A percentile compares a stretch with the other conserved stretches of the same genome.
phyloP scores from a whole-genome alignment of 2,329 filamentous ascomycete species.

The Stachybotrys chartarum region DNA sequence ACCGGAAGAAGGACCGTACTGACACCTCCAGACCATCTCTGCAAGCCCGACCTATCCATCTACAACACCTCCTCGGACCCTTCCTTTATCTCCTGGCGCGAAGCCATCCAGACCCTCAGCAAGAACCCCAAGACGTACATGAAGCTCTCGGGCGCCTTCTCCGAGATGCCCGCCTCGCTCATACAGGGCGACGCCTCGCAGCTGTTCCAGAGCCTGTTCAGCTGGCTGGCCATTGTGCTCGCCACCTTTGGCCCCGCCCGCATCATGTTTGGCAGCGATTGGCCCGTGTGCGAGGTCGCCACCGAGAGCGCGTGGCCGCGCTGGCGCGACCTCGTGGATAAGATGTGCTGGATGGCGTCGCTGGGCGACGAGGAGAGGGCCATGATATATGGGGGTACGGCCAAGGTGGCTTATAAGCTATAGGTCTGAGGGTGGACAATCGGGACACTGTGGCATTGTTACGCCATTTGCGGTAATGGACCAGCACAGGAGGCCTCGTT shows the following conservation, averaged over 20 bases:
- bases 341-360: slow-evolving; percentile 55
- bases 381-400: slow-evolving; percentile 67
- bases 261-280: slow-evolving; percentile 89
- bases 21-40: slow-evolving; percentile 64
- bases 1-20: not conserved
- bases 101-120: slow-evolving; percentile 60
- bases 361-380: slow-evolving; percentile 54
- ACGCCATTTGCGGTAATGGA: too few species aligned
- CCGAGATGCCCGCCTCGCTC: slow-evolving; percentile 61
- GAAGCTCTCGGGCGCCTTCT: slow-evolving; percentile 84
- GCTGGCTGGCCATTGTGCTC: slow-evolving; percentile 68
- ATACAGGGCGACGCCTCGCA: slow-evolving; percentile 40
- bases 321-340: slow-evolving; percentile 67
- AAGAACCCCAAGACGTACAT: slow-evolving; percentile 65
- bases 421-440: slow-evolving; percentile 7
- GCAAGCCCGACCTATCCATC: slow-evolving; percentile 73
- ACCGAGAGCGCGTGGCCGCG: slow-evolving; percentile 60
- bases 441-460: too few species aligned
- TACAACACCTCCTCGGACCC: slow-evolving; percentile 47
- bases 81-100: slow-evolving; percentile 62
- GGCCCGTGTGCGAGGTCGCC: slow-evolving; percentile 77
- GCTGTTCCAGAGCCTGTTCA: slow-evolving; percentile 56
- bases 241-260: slow-evolving; percentile 63
- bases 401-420: slow-evolving; percentile 61
- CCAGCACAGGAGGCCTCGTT: too few species aligned